Evolutionary conservation across 2,329 filamentous ascomycete genomes (phyloP).

Genomic region (Periconia digitata): DNA sequence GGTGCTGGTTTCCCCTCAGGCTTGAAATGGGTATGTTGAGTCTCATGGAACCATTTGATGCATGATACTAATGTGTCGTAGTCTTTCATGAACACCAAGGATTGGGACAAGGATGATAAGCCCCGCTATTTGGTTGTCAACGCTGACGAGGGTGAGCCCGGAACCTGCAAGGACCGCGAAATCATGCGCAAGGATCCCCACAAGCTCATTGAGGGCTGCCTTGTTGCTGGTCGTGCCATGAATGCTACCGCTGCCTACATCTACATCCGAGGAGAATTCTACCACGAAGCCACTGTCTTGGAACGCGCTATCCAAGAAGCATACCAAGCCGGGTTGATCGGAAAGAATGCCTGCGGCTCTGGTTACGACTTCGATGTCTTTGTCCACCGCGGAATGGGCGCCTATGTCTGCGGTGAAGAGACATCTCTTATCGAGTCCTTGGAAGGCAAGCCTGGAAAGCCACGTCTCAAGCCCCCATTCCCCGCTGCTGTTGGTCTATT

Average conservation of each 20-base stretch:
- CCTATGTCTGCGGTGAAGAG: constrained; percentile 98
- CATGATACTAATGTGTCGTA: constrained; percentile 45
- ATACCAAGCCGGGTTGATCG: constrained; percentile 90
- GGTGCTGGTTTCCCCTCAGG: constrained; percentile 98
- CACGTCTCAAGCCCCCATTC: constrained; percentile 97
- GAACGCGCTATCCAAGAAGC: constrained; percentile 97
- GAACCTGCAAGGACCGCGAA: constrained; percentile 98
- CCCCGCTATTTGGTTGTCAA: constrained; percentile 97
- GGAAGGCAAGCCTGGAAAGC: constrained; percentile 98
- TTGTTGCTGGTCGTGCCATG: constrained; percentile 96
- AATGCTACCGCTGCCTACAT: constrained; percentile 99
- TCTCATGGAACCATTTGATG: constrained; percentile 1
- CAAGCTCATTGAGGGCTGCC: constrained; percentile 96
- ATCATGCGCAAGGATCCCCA: constrained; percentile 99
- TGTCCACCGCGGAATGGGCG: constrained; percentile 93
- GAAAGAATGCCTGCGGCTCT: constrained; percentile 95
- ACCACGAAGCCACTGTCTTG: constrained; percentile 89
- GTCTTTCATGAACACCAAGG: constrained; percentile 99
- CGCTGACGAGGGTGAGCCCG: constrained; percentile 96
- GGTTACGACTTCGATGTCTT: constrained; percentile 98
- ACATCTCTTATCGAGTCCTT: constrained; percentile 97
- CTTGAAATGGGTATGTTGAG: constrained; percentile 83
- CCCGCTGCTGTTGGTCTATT: constrained; percentile 96
- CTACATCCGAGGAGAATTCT: constrained; percentile 98
- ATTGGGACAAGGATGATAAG: constrained; percentile 97